phyloP scores from a whole-genome alignment of 768 basidiomycete species.

The Agrocybe chaxingu region DNA sequence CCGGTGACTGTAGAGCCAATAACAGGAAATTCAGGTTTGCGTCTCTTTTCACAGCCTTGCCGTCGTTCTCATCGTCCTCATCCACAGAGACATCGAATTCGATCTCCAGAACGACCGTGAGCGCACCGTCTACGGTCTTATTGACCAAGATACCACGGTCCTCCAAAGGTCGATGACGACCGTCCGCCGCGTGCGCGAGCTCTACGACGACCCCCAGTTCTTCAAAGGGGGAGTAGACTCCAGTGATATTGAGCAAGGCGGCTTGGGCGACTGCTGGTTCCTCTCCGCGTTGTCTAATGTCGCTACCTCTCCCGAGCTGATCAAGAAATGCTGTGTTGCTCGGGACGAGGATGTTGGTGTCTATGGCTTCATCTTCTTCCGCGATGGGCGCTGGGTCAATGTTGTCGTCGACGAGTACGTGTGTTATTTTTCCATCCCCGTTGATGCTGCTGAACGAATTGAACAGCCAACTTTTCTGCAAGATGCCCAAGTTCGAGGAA shows the following conservation, averaged over 20 bases:
- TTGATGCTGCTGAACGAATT: too few species aligned
- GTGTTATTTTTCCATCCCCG: too few species aligned
- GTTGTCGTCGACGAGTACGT: slow-evolving; percentile 57
- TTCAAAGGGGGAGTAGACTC: slow-evolving; percentile 34
- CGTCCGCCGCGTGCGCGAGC: too few species aligned
- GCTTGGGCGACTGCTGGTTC: slow-evolving; percentile 56
- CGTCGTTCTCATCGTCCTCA: neutral
- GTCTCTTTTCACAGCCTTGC: neutral
- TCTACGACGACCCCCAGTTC: neutral
- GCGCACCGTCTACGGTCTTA: too few species aligned
- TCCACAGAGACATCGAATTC: too few species aligned
- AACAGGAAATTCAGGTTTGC: slow-evolving; percentile 50
- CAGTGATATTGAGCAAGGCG: slow-evolving; percentile 50
- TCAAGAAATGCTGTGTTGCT: slow-evolving; percentile 42
- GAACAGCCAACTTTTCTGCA: too few species aligned
- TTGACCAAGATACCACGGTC: too few species aligned
- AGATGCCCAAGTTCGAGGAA: too few species aligned
- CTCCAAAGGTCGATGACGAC: too few species aligned
- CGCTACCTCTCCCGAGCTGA: slow-evolving; percentile 41
- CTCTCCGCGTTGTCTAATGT: slow-evolving; percentile 49
- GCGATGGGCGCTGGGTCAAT: slow-evolving; percentile 48
- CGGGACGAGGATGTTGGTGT: slow-evolving; percentile 52
- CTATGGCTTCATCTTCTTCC: slow-evolving; percentile 58
- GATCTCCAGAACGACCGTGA: too few species aligned
- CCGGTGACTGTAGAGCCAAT: slow-evolving; percentile 39